Evolutionary conservation across 2,329 filamentous ascomycete genomes (phyloP).

Genomic region (Ceratocystis ficicola): DNA sequence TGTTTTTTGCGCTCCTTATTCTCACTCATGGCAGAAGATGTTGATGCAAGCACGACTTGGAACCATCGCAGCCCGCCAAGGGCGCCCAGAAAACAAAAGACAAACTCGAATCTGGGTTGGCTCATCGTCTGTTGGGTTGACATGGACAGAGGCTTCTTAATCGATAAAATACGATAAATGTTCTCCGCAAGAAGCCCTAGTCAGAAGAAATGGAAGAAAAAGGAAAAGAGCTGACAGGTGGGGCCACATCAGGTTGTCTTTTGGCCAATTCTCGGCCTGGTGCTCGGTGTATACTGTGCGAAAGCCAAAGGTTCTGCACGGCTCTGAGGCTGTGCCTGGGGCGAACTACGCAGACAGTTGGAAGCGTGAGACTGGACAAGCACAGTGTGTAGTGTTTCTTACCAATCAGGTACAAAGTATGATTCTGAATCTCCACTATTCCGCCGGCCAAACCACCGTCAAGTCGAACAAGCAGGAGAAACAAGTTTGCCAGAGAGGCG

Average conservation of each 20-base stretch:
- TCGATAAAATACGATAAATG: conserved; percentile 3
- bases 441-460: conserved; percentile 46
- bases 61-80: background rate
- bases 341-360: background rate
- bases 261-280: conserved; percentile 13
- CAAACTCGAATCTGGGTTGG: background rate
- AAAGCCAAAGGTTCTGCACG: background rate
- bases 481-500: background rate
- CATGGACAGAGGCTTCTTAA: background rate
- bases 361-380: background rate
- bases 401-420: background rate
- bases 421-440: conserved; percentile 34
- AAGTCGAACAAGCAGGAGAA: conserved; percentile 29
- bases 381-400: background rate
- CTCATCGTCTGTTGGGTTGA: background rate
- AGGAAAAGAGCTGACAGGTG: conserved; percentile 16
- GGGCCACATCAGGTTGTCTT: conserved; percentile 2
- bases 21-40: no score
- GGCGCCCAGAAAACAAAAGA: background rate
- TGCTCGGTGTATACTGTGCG: conserved; percentile 17
- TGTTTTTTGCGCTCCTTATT: background rate
- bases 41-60: no score
- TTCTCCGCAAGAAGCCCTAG: background rate
- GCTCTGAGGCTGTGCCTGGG: background rate
- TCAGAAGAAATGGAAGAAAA: conserved; percentile 4